These are phyloP conservation scores for Microsporum audouinii DNA, from an alignment of 2,329 filamentous ascomycete species.

Conservation along the genomic window DNA sequence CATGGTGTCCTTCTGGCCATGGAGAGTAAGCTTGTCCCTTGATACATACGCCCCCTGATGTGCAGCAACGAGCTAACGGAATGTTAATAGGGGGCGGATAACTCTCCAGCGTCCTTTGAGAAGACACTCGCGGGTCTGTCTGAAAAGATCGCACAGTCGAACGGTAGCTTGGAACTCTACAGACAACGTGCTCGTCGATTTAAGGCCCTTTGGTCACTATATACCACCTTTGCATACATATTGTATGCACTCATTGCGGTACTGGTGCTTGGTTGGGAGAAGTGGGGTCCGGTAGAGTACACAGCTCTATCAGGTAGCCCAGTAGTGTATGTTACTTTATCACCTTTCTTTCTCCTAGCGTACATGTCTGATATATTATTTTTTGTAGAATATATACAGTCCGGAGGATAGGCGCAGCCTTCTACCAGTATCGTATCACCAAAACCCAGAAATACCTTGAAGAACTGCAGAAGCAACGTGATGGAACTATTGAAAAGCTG, in stretches of 20 bases:
- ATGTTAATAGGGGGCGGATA: constrained; percentile 54
- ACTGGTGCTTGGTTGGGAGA: constrained; percentile 72
- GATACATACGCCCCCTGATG: neutral
- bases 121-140: constrained; percentile 75
- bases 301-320: constrained; percentile 67
- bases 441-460: constrained; percentile 58
- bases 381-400: constrained; percentile 61
- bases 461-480: constrained; percentile 63
- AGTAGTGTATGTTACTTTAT: constrained; percentile 47
- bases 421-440: constrained; percentile 73
- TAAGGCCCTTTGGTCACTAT: constrained; percentile 80
- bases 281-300: constrained; percentile 68
- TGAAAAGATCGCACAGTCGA: constrained; percentile 65
- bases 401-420: constrained; percentile 53
- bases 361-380: constrained; percentile 5
- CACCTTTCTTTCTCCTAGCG: neutral
- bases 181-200: constrained; percentile 63
- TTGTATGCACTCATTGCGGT: constrained; percentile 71
- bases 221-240: constrained; percentile 80
- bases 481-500: constrained; percentile 81
- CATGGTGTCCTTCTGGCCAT: constrained; percentile 83
- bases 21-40: constrained; percentile 47
- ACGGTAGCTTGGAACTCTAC: constrained; percentile 60
- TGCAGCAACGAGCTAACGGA: neutral
- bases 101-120: constrained; percentile 84